Evolutionary conservation across 768 basidiomycete species (phyloP).

Genomic region (Suillus occidentalis): DNA sequence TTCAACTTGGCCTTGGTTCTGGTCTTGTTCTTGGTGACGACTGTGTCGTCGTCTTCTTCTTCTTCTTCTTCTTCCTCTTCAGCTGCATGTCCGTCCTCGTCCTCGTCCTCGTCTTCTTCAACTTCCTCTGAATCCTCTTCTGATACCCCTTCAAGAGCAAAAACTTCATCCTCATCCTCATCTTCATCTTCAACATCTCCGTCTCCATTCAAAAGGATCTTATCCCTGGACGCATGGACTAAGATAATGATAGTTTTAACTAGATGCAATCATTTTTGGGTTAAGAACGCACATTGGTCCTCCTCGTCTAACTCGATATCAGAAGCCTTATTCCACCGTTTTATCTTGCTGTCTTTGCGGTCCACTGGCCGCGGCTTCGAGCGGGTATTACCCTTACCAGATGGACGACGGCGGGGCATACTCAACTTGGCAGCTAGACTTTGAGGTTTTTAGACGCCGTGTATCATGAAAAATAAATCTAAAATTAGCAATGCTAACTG

Average conservation of each 20-base stretch:
- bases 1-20: constrained; percentile 16
- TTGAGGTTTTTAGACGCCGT: neutral
- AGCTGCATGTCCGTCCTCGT: constrained; percentile 22
- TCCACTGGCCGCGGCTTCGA: constrained; percentile 47
- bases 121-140: constrained; percentile 43
- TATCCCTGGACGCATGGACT: constrained; percentile 78
- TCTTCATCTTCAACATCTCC: constrained; percentile 47
- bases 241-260: constrained; percentile 47
- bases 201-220: constrained; percentile 73
- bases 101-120: constrained; percentile 26
- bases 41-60: constrained; percentile 25
- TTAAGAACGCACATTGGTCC: constrained; percentile 63
- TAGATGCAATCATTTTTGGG: constrained; percentile 71
- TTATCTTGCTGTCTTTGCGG: constrained; percentile 51
- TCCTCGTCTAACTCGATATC: constrained; percentile 80
- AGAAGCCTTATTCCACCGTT: constrained; percentile 63
- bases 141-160: constrained; percentile 63
- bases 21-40: constrained; percentile 5
- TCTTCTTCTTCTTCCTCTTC: constrained; percentile 17
- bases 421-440: neutral
- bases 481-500: neutral
- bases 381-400: constrained; percentile 35
- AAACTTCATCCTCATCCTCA: constrained; percentile 80
- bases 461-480: neutral
- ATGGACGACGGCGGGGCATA: constrained; percentile 49